Percentiles rank a stretch among this genome's conserved stretches.
Evolutionary conservation across 202 grass and related monocot genomes (phyloP).

Genomic region (Setaria viridis): DNA sequence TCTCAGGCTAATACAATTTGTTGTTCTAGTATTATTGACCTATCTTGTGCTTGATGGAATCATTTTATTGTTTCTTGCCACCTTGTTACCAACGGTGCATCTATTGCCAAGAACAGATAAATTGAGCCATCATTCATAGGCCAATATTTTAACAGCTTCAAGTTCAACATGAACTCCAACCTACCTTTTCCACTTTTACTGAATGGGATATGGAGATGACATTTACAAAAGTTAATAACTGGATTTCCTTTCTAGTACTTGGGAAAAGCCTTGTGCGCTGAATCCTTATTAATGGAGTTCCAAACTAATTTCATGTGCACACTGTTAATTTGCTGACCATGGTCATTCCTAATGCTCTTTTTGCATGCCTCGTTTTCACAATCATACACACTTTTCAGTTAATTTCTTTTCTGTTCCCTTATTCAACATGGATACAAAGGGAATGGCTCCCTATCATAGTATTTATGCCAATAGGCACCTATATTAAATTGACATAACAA

Average conservation of each 20-base stretch:
- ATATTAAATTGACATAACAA: constrained; percentile 3
- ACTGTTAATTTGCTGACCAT: constrained; percentile 27
- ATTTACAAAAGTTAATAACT: not conserved
- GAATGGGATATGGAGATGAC: constrained; percentile 3
- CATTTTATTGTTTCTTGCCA: constrained; percentile 40
- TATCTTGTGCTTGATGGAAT: constrained; percentile 23
- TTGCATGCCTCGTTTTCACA: constrained; percentile 4
- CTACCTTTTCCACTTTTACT: not conserved
- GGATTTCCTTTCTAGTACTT: constrained; percentile 2
- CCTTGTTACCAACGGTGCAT: constrained; percentile 20
- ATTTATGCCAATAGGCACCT: constrained; percentile 9
- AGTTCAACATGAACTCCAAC: constrained; percentile 21
- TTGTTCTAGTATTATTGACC: constrained; percentile 29
- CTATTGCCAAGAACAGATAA: constrained; percentile 26
- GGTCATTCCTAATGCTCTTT: constrained; percentile 30
- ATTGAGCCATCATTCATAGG: not conserved
- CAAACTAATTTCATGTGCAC: constrained; percentile 11
- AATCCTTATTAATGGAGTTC: constrained; percentile 10
- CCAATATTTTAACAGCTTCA: constrained; percentile 29
- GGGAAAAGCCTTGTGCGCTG: not conserved
- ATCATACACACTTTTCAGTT: constrained; percentile 3
- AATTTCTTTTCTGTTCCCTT: constrained; percentile 9
- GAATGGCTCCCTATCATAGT: not conserved
- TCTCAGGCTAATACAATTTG: constrained; percentile 27
- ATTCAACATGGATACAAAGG: constrained; percentile 29